Evolutionary conservation across 2,329 filamentous ascomycete genomes (phyloP), one percentile per base, ranked within the genome.

Genomic region (Microdochium trichocladiopsis): DNA sequence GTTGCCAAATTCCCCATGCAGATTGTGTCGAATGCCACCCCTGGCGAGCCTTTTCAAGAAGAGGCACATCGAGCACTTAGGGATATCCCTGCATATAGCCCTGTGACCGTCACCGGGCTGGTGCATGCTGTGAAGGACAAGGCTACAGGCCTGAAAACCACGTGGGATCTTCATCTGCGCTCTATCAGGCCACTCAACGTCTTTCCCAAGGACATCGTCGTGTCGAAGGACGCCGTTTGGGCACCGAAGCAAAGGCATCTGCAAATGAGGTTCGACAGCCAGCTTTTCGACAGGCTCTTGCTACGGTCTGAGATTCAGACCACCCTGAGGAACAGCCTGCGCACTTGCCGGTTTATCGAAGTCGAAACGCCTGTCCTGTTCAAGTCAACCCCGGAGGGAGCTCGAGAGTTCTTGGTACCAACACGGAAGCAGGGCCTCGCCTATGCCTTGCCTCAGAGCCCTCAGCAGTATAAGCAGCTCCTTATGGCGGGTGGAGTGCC

Each of bases 391-490:
- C 90, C 94, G 0, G 94, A 99, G 71, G 94, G 94, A 1, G 95
- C 94, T 1, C 80, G 93, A 49, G 94, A 99, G 66, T 99, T 99
- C 56, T 69, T 99, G 5, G 93, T 99, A 4, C 94, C 94, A 0
- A 95, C 92, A 1, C 78, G 94, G 25, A 80, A 78, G 33, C 78
- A 77, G 1, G 90, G 90, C 0, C 73, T 84, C 55, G 91, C 90
- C 3, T 99, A 97, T 68, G 94, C 94, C 9, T 74, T 99, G 21
- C 92, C 92, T 0, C 95, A 99, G 67, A 97, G 93, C 58, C 94
- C 94, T 0, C 94, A 99, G 67, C 94, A 99, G 68, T 99, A 97
- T 66, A 99, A 99, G 72, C 94, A 99, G 72, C 89, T 96, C 2
- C 79, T 99, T 43, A 97, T 99, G 91, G 89, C 91, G 0, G 88